Evolutionary conservation across 225 moss, liverwort and hornwort genomes (phyloP).

Genomic region (Lunularia cruciata): DNA sequence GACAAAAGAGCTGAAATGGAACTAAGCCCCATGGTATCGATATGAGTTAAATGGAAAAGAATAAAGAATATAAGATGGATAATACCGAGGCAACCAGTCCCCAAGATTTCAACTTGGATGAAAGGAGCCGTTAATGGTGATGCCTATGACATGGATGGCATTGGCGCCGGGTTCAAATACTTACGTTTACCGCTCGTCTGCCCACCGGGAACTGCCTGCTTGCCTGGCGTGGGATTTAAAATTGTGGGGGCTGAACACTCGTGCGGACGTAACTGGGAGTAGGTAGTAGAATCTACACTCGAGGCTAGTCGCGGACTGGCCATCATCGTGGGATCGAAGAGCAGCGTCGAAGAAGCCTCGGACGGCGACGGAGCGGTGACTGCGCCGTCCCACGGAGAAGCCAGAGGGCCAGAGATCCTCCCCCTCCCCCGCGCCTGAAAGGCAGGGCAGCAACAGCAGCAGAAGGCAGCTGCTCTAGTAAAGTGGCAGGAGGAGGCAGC

Average conservation of each 20-base stretch:
- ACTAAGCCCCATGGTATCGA: too few species aligned
- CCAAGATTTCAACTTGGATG: too few species aligned
- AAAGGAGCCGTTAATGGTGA: too few species aligned
- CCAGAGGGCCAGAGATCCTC: not conserved
- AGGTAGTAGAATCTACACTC: not conserved
- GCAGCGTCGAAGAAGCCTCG: not conserved
- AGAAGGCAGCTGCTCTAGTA: conserved; percentile 8
- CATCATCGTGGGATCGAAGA: too few species aligned
- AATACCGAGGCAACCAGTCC: too few species aligned
- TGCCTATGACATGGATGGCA: too few species aligned
- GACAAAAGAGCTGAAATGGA: too few species aligned
- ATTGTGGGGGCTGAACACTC: not conserved
- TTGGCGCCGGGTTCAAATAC: conserved; percentile 1
- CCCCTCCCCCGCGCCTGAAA: too few species aligned
- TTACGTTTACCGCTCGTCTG: not conserved
- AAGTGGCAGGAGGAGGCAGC: not conserved
- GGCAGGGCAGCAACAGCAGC: too few species aligned
- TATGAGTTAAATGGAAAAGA: too few species aligned
- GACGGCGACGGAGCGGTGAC: not conserved
- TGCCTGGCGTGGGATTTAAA: not conserved
- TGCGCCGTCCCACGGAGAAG: conserved; percentile 2
- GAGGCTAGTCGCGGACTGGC: too few species aligned
- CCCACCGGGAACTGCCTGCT: not conserved
- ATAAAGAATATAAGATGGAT: too few species aligned
- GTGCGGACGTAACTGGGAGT: not conserved